Conservation (phyloP, 148 eudicot species). For the Rhododendron williamsianum region DNA sequence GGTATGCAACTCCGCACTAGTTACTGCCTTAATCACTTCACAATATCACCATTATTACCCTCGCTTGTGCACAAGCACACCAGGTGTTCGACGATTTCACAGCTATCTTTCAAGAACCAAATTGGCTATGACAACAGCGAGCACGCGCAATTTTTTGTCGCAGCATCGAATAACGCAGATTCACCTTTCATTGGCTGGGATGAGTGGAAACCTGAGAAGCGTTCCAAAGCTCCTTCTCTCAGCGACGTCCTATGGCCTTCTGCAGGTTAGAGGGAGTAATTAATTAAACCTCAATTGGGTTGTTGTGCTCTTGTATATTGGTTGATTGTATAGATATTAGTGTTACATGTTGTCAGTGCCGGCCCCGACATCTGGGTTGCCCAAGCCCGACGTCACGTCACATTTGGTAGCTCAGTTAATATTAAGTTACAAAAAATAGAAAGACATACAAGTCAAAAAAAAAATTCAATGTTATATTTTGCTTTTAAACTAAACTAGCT, state of each 20-base stretch:
- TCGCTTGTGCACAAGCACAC: not conserved
- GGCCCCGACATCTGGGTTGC: too few species aligned
- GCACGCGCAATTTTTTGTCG: constrained; percentile 1
- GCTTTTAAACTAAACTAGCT: too few species aligned
- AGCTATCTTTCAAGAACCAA: not conserved
- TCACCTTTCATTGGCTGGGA: constrained; percentile 42
- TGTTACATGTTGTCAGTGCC: not conserved
- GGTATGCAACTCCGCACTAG: constrained; percentile 5
- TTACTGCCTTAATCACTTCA: not conserved
- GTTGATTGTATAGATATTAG: not conserved
- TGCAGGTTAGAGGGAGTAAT: constrained; percentile 37
- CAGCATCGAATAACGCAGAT: constrained; percentile 18
- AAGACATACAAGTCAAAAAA: too few species aligned
- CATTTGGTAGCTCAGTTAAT: too few species aligned
- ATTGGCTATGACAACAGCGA: not conserved
- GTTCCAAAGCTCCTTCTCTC: constrained; percentile 56
- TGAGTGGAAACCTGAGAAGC: constrained; percentile 66
- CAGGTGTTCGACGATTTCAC: constrained; percentile 11
- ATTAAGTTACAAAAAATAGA: too few species aligned
- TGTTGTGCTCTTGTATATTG: not conserved
- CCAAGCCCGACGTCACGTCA: too few species aligned
- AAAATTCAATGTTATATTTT: too few species aligned
- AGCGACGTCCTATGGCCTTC: constrained; percentile 88
- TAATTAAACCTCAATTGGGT: not conserved
- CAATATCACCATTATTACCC: not conserved